Conservation (phyloP, 805 yeast species). For the Wickerhamomyces alni region DNA sequence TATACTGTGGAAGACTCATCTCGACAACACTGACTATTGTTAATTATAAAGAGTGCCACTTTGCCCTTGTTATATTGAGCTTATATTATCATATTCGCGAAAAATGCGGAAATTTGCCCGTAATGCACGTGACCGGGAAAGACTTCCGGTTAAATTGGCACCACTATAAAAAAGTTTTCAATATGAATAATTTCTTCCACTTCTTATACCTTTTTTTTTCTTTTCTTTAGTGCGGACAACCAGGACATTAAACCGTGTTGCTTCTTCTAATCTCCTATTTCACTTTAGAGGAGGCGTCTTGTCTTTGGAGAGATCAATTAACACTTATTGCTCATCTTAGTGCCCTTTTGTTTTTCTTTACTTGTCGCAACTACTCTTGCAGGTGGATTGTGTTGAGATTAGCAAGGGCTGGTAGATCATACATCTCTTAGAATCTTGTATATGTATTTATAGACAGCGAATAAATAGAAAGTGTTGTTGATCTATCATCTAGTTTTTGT, state of each 20-base stretch:
- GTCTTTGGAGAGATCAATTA: slow-evolving; percentile 59
- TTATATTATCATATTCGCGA: no score
- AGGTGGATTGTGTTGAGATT: slow-evolving; percentile 30
- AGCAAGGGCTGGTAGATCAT: slow-evolving; percentile 68
- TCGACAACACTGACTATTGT: no score
- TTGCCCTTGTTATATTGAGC: background rate
- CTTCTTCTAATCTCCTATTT: slow-evolving; percentile 31
- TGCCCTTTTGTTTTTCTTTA: slow-evolving; percentile 46
- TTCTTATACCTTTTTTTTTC: slow-evolving; percentile 3
- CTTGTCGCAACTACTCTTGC: slow-evolving; percentile 30
- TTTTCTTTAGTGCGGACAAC: slow-evolving; percentile 58
- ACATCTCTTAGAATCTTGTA: slow-evolving; percentile 29
- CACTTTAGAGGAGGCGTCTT: slow-evolving; percentile 52
- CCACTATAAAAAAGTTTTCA: no score
- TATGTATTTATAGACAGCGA: background rate
- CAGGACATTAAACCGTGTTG: slow-evolving; percentile 73
- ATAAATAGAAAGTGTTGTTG: background rate
- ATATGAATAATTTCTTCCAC: slow-evolving; percentile 6
- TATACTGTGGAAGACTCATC: slow-evolving; percentile 5
- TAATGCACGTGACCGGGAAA: no score
- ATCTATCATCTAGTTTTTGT: slow-evolving; percentile 7
- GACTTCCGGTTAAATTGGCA: no score
- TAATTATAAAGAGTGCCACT: no score
- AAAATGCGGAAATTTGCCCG: no score
- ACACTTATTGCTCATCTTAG: slow-evolving; percentile 50